A percentile compares a stretch with the other conserved stretches of the same genome.
These are phyloP conservation scores for Agastache rugosa DNA, from an alignment of 257 asterid species.

Conservation along the genomic window DNA sequence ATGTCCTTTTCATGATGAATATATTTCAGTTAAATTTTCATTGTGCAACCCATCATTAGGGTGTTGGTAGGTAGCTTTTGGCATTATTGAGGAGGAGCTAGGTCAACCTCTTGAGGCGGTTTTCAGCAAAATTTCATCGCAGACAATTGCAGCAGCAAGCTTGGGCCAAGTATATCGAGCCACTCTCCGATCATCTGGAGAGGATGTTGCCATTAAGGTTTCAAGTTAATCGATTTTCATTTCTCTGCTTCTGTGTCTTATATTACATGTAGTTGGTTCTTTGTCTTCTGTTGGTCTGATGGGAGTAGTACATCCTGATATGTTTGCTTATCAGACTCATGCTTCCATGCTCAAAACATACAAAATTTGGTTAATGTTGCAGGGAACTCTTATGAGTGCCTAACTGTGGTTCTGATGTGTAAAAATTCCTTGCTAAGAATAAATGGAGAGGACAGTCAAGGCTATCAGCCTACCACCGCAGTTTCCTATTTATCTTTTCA, in stretches of 20 bases:
- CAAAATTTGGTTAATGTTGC: not conserved
- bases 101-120: conserved; percentile 98
- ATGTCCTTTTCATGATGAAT: conserved; percentile 40
- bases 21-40: conserved; percentile 34
- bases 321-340: conserved; percentile 25
- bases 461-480: not conserved
- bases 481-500: conserved; percentile 6
- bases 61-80: conserved; percentile 93
- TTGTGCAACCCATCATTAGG: conserved; percentile 55
- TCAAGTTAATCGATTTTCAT: conserved; percentile 22
- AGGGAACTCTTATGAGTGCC: conserved; percentile 14
- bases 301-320: not conserved
- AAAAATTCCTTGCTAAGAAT: conserved; percentile 13
- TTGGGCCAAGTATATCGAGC: conserved; percentile 99
- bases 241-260: conserved; percentile 32
- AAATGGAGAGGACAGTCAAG: not conserved
- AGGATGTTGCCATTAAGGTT: conserved; percentile 99
- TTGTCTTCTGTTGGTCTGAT: conserved; percentile 15
- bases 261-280: conserved; percentile 3
- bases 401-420: conserved; percentile 7
- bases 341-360: not conserved
- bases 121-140: conserved; percentile 90
- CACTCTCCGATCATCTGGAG: conserved; percentile 88
- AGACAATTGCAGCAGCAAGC: conserved; percentile 99
- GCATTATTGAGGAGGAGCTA: conserved; percentile 94